Evolutionary conservation across 306 rosid species (phyloP).

Genomic region (Medicago arabica): DNA sequence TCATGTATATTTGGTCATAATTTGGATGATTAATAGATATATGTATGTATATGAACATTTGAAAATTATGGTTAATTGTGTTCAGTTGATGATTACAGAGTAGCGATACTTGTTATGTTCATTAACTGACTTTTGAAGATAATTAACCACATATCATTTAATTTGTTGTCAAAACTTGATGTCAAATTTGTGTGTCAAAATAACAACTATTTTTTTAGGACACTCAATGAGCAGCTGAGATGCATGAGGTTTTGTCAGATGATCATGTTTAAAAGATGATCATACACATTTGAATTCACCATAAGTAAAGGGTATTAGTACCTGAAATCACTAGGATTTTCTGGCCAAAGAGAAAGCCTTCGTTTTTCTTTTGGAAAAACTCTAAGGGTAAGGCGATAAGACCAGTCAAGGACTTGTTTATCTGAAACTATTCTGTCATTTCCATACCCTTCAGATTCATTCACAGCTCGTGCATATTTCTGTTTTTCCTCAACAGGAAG

Average conservation of each 20-base stretch:
- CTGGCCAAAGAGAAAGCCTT: constrained; percentile 67
- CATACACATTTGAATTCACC: constrained; percentile 1
- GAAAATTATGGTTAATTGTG: no score
- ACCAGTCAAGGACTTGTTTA: constrained; percentile 62
- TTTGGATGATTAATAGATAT: no score
- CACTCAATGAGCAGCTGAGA: neutral
- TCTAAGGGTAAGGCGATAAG: constrained; percentile 47
- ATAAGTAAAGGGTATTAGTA: constrained; percentile 32
- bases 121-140: no score
- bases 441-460: constrained; percentile 63
- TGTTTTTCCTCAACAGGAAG: constrained; percentile 68
- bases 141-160: no score
- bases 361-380: constrained; percentile 45
- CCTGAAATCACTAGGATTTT: constrained; percentile 60
- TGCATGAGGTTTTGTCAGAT: neutral
- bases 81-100: no score
- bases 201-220: neutral
- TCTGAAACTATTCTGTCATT: constrained; percentile 54
- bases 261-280: neutral
- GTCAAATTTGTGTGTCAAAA: no score
- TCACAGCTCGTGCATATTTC: constrained; percentile 48
- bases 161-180: no score
- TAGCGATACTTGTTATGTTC: no score
- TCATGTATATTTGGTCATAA: no score
- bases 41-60: no score